Percentiles rank a stretch among this genome's conserved stretches.
Evolutionary conservation across 202 grass and related monocot genomes (phyloP).

Genomic region (Zizania palustris): DNA sequence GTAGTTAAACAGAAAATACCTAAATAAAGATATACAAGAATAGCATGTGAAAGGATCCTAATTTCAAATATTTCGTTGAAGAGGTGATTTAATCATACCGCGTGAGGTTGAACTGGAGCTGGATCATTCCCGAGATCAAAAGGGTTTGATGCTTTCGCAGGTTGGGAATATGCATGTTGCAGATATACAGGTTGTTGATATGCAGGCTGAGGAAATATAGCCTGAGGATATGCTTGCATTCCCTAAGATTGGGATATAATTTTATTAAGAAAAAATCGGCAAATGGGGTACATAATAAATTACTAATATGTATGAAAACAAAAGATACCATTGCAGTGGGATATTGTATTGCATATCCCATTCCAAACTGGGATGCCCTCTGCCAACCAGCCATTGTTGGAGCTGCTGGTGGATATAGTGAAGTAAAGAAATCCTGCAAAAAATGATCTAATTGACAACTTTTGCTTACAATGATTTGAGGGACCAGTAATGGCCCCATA

Average conservation of each 20-base stretch:
- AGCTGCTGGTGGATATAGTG: conserved; percentile 68
- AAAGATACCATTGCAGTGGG: conserved; percentile 64
- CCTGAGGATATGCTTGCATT: conserved; percentile 71
- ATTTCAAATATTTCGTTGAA: conserved; percentile 22
- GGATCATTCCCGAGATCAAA: conserved; percentile 78
- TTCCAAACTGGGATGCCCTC: conserved; percentile 69
- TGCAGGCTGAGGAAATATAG: conserved; percentile 37
- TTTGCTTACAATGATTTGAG: conserved; percentile 34
- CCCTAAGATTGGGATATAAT: conserved; percentile 55
- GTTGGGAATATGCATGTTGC: conserved; percentile 52
- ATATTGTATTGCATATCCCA: conserved; percentile 88
- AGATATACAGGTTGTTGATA: conserved; percentile 49
- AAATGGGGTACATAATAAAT: conserved; percentile 27
- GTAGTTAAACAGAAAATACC: not conserved
- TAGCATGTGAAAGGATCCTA: conserved; percentile 11
- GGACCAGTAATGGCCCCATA: not conserved
- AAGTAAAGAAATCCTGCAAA: conserved; percentile 85
- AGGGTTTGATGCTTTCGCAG: conserved; percentile 77
- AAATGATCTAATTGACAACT: conserved; percentile 32
- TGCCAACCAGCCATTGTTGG: conserved; percentile 68
- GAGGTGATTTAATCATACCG: conserved; percentile 50
- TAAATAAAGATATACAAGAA: not conserved
- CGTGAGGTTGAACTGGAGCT: conserved; percentile 55
- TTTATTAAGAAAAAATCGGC: conserved; percentile 29
- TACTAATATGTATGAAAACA: conserved; percentile 28